phyloP scores from a whole-genome alignment of 352 stramenopile genomes.

The Lagenidium giganteum region DNA sequence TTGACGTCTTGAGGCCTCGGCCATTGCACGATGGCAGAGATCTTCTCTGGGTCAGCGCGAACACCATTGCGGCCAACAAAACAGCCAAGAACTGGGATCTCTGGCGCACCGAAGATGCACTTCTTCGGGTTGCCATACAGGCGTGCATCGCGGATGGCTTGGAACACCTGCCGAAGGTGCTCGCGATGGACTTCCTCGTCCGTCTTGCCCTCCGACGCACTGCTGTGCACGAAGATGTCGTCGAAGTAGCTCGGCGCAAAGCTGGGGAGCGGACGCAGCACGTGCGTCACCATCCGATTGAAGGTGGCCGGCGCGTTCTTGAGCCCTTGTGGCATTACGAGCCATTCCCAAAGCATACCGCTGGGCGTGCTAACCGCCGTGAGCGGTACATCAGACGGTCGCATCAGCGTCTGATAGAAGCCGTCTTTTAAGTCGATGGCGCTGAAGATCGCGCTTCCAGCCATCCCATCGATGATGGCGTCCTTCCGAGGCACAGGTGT shows the following conservation, averaged over 20 bases:
- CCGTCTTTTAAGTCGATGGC: constrained; percentile 11
- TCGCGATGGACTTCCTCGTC: constrained; percentile 11
- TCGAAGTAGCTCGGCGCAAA: constrained; percentile 22
- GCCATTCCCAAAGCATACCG: constrained; percentile 21
- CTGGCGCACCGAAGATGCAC: constrained; percentile 16
- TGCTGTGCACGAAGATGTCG: constrained; percentile 22
- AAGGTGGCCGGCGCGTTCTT: constrained; percentile 18
- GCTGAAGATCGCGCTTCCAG: constrained; percentile 9
- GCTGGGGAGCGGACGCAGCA: constrained; percentile 8
- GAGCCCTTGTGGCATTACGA: constrained; percentile 20
- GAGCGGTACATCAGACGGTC: constrained; percentile 2
- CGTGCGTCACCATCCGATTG: constrained; percentile 15
- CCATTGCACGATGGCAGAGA: constrained; percentile 5
- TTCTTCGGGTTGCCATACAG: constrained; percentile 23
- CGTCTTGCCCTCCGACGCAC: constrained; percentile 5
- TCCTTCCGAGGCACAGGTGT: constrained; percentile 15
- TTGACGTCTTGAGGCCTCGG: constrained; percentile 1
- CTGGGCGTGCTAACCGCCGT: constrained; percentile 15
- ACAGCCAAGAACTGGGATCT: constrained; percentile 21
- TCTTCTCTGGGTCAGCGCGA: constrained; percentile 9
- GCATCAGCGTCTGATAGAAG: constrained; percentile 16
- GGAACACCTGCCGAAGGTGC: constrained; percentile 14
- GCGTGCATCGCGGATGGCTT: constrained; percentile 10
- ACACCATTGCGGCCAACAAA: constrained; percentile 13
- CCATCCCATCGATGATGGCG: constrained; percentile 10